Percentiles rank a stretch among this genome's conserved stretches.
Evolutionary conservation across 768 basidiomycete species (phyloP).

Genomic region (Leccinum boreale): DNA sequence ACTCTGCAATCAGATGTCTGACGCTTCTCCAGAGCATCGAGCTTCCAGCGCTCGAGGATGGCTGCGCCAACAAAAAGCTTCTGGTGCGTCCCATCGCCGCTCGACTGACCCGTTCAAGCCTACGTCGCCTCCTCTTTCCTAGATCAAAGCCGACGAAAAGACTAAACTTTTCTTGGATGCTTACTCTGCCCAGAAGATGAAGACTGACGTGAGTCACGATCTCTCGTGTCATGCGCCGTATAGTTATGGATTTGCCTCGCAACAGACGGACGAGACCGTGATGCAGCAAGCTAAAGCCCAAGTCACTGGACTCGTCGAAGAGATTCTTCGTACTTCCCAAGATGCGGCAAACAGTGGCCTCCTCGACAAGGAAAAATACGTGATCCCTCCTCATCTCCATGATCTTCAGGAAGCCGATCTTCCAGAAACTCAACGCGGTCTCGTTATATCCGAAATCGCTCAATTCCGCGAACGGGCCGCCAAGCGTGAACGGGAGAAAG

Average conservation of each 20-base stretch:
- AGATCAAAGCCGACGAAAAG: conserved; percentile 98
- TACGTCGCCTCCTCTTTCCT: conserved; percentile 33
- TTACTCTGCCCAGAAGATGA: conserved; percentile 74
- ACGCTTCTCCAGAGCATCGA: conserved; percentile 60
- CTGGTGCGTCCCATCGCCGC: conserved; percentile 51
- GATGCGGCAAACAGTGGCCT: conserved; percentile 73
- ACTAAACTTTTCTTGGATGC: conserved; percentile 85
- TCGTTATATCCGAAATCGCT: conserved; percentile 95
- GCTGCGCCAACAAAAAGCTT: conserved; percentile 59
- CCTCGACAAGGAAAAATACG: conserved; percentile 80
- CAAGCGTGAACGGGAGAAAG: conserved; percentile 85
- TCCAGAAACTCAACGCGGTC: conserved; percentile 87
- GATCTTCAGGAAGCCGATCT: conserved; percentile 96
- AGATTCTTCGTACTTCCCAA: conserved; percentile 70
- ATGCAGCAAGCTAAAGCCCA: conserved; percentile 59
- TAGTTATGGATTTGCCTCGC: not conserved
- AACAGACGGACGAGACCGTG: conserved; percentile 68
- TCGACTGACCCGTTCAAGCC: conserved; percentile 27
- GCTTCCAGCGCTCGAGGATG: conserved; percentile 59
- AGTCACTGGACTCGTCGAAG: conserved; percentile 62
- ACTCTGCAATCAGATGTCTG: conserved; percentile 79
- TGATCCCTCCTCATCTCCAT: conserved; percentile 94
- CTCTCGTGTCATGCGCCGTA: not conserved
- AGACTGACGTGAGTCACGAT: conserved; percentile 65
- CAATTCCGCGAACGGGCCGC: conserved; percentile 94